Conservation (phyloP, 1,284 basidiomycete genomes). For the Trichosporon coremiiforme region DNA sequence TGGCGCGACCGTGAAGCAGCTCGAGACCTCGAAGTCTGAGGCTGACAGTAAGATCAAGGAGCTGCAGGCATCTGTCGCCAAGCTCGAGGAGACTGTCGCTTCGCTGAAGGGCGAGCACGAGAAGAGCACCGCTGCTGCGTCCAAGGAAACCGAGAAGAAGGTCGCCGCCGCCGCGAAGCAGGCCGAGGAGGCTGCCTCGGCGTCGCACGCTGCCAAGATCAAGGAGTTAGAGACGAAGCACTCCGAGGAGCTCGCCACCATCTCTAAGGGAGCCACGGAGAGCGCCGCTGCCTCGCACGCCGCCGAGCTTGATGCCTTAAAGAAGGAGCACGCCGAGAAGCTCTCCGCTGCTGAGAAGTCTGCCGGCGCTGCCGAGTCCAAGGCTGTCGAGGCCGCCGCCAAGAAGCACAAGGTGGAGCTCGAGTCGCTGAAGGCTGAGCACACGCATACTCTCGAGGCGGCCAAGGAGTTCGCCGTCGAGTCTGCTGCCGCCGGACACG, state of each 20-base stretch:
- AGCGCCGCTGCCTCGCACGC: slow-evolving; percentile 13
- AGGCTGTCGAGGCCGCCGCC: slow-evolving; percentile 19
- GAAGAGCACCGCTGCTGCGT: neutral
- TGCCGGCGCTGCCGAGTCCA: slow-evolving; percentile 14
- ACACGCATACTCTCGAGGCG: slow-evolving; percentile 31
- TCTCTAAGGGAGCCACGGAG: slow-evolving; percentile 16
- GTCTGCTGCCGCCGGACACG: slow-evolving; percentile 16
- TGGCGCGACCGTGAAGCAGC: slow-evolving; percentile 14
- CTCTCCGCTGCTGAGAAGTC: slow-evolving; percentile 3
- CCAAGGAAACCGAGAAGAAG: slow-evolving; percentile 14
- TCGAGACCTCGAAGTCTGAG: slow-evolving; percentile 23
- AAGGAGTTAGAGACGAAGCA: slow-evolving; percentile 28
- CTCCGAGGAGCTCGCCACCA: slow-evolving; percentile 20
- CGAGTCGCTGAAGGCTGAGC: slow-evolving; percentile 23
- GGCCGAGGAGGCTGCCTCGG: slow-evolving; percentile 14
- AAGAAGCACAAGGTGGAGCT: slow-evolving; percentile 22
- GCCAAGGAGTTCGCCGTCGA: slow-evolving; percentile 37
- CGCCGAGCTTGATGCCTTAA: slow-evolving; percentile 31
- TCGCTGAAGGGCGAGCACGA: slow-evolving; percentile 20
- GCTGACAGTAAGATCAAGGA: slow-evolving; percentile 17
- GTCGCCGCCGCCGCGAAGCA: slow-evolving; percentile 21
- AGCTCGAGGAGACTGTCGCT: slow-evolving; percentile 15
- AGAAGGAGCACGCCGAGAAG: slow-evolving; percentile 9
- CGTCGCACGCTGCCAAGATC: slow-evolving; percentile 25
- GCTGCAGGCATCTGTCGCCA: slow-evolving; percentile 5